Base-by-base conservation (phyloP, 306 rosid genomes). In the Psophocarpus tetragonolobus region DNA sequence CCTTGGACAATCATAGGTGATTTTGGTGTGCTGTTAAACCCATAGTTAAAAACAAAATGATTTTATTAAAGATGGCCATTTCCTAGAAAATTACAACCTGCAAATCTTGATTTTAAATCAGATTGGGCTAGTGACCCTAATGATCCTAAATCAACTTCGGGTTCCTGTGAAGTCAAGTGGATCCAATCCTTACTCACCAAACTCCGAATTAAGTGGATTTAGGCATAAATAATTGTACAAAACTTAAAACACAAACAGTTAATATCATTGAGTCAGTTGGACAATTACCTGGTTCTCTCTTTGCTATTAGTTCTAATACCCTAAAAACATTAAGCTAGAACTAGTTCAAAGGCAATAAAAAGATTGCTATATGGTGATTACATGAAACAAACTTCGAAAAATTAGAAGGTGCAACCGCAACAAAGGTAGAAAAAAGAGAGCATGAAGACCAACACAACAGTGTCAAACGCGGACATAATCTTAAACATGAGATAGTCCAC, bases 341-440 rank as follows among this genome's bases (percentile, higher is more conserved):
- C 62, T 4, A 54, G 10, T 5, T 9, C 9, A 54, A 12, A 53
- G 14, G 29, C 21, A 53, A 9, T 8, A 20, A 3, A 0, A 4
- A 51, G 24, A 4, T 10, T 24, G 33, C 12, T 64, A 17, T 38
- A 12, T 36, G 24, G 51, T 38, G 26, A 65, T 39, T 72, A 41
- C 76, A 66, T 0, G 17, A 42, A 47, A 17, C 58, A 24, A 44
- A 5, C 18, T 2, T 36, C 1, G 15, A 36, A 38, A 39, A 32
- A 18, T 82, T 84, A 93, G 53, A 93, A 86, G 42, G 75, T 67
- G 84, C 98, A 94, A 48, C 97, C 97, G n/a, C 85, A 94, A 44
- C 72, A 90, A 6, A 90, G 84, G 68, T 86, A 91, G 86, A 94
- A 90, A 77, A 84, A 61, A 33, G 75, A 80, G 77, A 91, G 80